phyloP scores from a whole-genome alignment of 106 monocot genomes.

The Phalaenopsis equestris region DNA sequence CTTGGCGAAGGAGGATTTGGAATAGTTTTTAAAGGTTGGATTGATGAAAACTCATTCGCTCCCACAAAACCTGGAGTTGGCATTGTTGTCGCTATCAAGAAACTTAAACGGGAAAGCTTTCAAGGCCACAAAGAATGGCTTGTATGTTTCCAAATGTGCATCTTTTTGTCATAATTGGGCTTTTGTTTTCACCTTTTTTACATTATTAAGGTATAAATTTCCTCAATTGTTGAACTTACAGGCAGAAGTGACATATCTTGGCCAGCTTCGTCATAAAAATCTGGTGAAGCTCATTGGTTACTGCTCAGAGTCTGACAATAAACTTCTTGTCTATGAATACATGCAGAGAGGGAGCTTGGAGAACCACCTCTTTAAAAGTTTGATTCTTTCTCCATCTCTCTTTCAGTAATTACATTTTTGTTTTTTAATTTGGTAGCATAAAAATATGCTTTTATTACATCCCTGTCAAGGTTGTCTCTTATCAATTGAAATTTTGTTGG shows the following conservation, averaged over 20 bases:
- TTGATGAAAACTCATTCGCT: slow-evolving; percentile 54
- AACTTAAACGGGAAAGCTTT: slow-evolving; percentile 77
- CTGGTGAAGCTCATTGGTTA: slow-evolving; percentile 87
- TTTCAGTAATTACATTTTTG: background rate
- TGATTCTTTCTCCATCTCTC: background rate
- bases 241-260: slow-evolving; percentile 81
- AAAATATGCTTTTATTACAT: background rate
- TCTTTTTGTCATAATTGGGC: background rate
- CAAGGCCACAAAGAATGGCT: slow-evolving; percentile 97
- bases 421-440: background rate
- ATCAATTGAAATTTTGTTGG: background rate
- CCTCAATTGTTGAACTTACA: slow-evolving; percentile 21
- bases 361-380: slow-evolving; percentile 82
- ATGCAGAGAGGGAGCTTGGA: slow-evolving; percentile 87
- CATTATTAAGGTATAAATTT: background rate
- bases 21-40: slow-evolving; percentile 90
- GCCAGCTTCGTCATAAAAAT: slow-evolving; percentile 80
- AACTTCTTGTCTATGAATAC: slow-evolving; percentile 87
- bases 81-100: slow-evolving; percentile 82
- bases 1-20: slow-evolving; percentile 93
- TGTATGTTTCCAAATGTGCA: slow-evolving; percentile 24
- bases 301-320: slow-evolving; percentile 66
- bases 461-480: background rate
- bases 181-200: background rate
- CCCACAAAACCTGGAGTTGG: slow-evolving; percentile 63